phyloP scores from a whole-genome alignment of 768 basidiomycete genomes.

The Leccinum arenicola region DNA sequence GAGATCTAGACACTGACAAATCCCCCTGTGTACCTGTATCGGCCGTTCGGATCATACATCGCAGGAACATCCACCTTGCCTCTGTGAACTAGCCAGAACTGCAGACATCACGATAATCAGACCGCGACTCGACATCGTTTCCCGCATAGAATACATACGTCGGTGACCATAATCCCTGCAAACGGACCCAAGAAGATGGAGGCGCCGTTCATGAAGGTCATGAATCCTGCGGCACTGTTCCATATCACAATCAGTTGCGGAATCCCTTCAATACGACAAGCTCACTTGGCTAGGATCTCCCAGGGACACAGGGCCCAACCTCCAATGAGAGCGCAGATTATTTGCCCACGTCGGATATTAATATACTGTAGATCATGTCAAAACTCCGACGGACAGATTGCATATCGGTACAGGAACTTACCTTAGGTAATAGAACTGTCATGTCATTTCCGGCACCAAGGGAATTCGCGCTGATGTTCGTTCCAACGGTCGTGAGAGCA shows the following conservation, averaged over 20 bases:
- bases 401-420: conserved; percentile 34
- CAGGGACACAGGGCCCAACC: conserved; percentile 87
- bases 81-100: conserved; percentile 79
- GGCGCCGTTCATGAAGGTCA: conserved; percentile 80
- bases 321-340: conserved; percentile 76
- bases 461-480: conserved; percentile 60
- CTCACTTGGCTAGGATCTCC: conserved; percentile 65
- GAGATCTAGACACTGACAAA: conserved; percentile 42
- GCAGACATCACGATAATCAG: conserved; percentile 6
- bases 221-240: conserved; percentile 55
- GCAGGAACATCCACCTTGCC: conserved; percentile 76
- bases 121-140: neutral
- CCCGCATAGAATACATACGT: conserved; percentile 37
- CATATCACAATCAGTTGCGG: neutral
- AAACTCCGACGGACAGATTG: neutral
- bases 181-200: conserved; percentile 87
- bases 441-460: conserved; percentile 81
- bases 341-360: conserved; percentile 77
- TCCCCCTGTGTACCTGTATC: conserved; percentile 76
- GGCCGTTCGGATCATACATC: conserved; percentile 77
- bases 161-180: conserved; percentile 66
- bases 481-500: conserved; percentile 34
- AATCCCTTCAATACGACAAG: neutral
- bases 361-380: conserved; percentile 31
- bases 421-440: conserved; percentile 67